Conservation (phyloP, 305 asterid genomes). For the Fraxinus paxiana region DNA sequence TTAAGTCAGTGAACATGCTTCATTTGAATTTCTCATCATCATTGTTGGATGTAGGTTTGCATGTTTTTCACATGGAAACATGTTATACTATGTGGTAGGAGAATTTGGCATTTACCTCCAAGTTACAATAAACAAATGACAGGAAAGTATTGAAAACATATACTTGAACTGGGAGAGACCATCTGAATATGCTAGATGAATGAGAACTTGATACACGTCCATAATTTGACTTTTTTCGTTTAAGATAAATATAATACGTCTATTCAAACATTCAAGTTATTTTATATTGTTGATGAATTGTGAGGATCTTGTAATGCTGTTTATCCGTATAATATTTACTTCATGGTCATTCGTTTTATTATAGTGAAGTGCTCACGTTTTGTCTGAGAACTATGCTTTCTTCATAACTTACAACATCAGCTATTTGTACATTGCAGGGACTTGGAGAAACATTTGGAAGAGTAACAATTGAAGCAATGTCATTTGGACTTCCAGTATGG, state of each 20-base stretch:
- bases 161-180: neutral
- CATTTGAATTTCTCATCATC: neutral
- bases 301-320: neutral
- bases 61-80: neutral
- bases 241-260: neutral
- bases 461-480: slow-evolving; percentile 98
- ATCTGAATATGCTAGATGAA: neutral
- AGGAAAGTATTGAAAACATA: neutral
- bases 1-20: neutral
- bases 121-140: neutral
- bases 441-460: slow-evolving; percentile 97
- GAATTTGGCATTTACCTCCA: neutral
- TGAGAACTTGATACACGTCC: neutral
- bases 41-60: neutral
- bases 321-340: neutral
- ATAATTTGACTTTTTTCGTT: neutral
- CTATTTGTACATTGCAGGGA: slow-evolving; percentile 54
- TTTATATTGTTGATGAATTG: neutral
- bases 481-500: slow-evolving; percentile 96
- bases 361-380: neutral
- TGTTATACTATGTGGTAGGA: neutral
- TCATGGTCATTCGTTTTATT: neutral
- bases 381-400: neutral
- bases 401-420: neutral
- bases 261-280: neutral